A percentile compares a stretch with the other conserved stretches of the same genome.
These are phyloP conservation scores for Mycena sanguinolenta DNA, from an alignment of 768 basidiomycete genomes.

Conservation along the genomic window DNA sequence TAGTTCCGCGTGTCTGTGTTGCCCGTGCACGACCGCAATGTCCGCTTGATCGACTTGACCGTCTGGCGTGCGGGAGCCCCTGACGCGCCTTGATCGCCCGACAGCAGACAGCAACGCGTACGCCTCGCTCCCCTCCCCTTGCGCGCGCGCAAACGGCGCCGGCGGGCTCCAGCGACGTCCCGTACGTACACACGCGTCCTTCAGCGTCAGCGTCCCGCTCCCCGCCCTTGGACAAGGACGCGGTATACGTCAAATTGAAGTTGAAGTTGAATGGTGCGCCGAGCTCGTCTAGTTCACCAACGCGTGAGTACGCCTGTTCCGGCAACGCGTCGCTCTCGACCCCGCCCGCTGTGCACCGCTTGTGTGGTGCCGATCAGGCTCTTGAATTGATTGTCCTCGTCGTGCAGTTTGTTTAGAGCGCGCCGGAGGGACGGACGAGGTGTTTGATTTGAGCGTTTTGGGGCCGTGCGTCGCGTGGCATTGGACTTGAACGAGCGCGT, in stretches of 20 bases:
- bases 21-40: constrained; percentile 64
- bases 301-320: constrained; percentile 75
- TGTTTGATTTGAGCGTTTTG: constrained; percentile 64
- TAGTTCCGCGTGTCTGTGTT: constrained; percentile 75
- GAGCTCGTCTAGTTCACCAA: constrained; percentile 68
- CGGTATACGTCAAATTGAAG: constrained; percentile 70
- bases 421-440: constrained; percentile 63
- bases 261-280: too few species aligned
- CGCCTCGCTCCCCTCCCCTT: constrained; percentile 57
- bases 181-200: constrained; percentile 64
- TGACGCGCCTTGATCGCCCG: constrained; percentile 76
- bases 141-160: constrained; percentile 57
- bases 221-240: constrained; percentile 57
- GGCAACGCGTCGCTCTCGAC: constrained; percentile 87
- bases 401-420: constrained; percentile 66
- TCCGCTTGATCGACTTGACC: constrained; percentile 36
- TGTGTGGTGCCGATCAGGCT: constrained; percentile 79
- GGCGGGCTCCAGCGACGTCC: constrained; percentile 75
- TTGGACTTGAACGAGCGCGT: constrained; percentile 70
- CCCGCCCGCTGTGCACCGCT: constrained; percentile 78
- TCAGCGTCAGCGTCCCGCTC: constrained; percentile 65
- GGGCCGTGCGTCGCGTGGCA: constrained; percentile 77
- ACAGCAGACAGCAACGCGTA: constrained; percentile 70
- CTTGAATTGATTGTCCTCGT: constrained; percentile 53
- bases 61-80: too few species aligned